Evolutionary conservation across 1,139 yeast genomes (phyloP).

Genomic region (Saccharomyces hybrid): DNA sequence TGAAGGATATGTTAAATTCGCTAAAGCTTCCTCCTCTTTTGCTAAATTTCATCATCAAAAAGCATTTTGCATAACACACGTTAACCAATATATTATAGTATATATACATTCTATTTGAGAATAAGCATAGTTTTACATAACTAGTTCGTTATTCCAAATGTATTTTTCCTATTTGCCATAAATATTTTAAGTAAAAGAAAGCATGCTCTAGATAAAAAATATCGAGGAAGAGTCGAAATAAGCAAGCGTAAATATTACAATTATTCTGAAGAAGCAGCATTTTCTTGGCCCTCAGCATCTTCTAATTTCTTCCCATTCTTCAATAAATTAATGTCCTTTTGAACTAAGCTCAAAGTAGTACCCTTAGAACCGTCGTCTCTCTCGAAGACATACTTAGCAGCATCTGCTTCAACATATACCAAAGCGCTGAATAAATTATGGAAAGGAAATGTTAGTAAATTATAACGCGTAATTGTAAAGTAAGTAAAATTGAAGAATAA

Average conservation of each 20-base stretch:
- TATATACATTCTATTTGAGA: neutral
- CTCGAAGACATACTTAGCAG: constrained; percentile 44
- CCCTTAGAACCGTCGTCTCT: constrained; percentile 46
- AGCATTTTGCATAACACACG: neutral
- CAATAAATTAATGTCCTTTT: constrained; percentile 33
- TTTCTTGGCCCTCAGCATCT: constrained; percentile 15
- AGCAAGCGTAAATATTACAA: neutral
- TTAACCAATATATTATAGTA: neutral
- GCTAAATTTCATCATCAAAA: neutral
- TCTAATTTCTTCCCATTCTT: constrained; percentile 24
- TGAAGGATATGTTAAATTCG: neutral
- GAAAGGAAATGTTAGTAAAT: neutral
- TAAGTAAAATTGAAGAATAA: no score
- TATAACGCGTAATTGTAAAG: neutral
- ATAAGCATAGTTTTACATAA: neutral
- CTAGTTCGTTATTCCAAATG: neutral
- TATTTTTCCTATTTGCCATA: neutral
- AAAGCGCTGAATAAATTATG: constrained; percentile 39
- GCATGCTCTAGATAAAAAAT: neutral
- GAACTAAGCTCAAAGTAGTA: constrained; percentile 38
- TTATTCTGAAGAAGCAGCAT: constrained; percentile 3
- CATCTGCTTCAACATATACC: constrained; percentile 56
- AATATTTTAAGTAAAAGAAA: neutral
- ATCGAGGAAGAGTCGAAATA: neutral
- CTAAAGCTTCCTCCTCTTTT: neutral